A percentile compares a stretch with the other conserved stretches of the same genome.
Evolutionary conservation across 2,329 filamentous ascomycete species (phyloP).

Genomic region (Hypoxylon sp.): DNA sequence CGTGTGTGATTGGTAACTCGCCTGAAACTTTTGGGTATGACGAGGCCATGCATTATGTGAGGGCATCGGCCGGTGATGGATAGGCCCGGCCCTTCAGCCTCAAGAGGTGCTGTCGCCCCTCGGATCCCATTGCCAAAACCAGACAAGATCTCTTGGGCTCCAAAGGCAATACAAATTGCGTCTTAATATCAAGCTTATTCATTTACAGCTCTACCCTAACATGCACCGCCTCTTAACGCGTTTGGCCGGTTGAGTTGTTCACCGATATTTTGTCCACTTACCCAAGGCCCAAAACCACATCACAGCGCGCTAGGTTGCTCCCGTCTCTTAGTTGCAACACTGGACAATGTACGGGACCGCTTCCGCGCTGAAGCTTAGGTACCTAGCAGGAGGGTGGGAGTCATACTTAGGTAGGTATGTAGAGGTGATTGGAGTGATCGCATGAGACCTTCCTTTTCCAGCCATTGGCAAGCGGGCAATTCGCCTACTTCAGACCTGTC

Average conservation of each 20-base stretch:
- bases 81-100: slow-evolving; percentile 36
- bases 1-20: slow-evolving; percentile 24
- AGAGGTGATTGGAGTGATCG: slow-evolving; percentile 36
- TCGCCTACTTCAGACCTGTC: slow-evolving; percentile 40
- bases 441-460: slow-evolving; percentile 47
- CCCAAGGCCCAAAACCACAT: slow-evolving; percentile 11
- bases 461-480: slow-evolving; percentile 29
- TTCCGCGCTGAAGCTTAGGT: slow-evolving; percentile 31
- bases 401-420: too few species aligned
- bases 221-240: slow-evolving; percentile 22
- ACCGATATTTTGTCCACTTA: slow-evolving; percentile 20
- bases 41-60: slow-evolving; percentile 33
- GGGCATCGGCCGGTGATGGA: slow-evolving; percentile 22
- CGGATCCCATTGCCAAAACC: slow-evolving; percentile 38
- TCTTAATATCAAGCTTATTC: slow-evolving; percentile 9
- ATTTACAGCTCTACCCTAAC: slow-evolving; percentile 6
- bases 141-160: slow-evolving; percentile 12
- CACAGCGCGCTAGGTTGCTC: slow-evolving; percentile 35
- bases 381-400: slow-evolving; percentile 16
- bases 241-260: not conserved
- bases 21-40: slow-evolving; percentile 31
- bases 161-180: slow-evolving; percentile 17
- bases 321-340: slow-evolving; percentile 30
- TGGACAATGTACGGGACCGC: slow-evolving; percentile 36
- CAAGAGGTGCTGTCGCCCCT: slow-evolving; percentile 29